Percentiles rank a stretch among this genome's conserved stretches.
Conservation (phyloP, 441 rosid species). For the Daphne laureola region DNA sequence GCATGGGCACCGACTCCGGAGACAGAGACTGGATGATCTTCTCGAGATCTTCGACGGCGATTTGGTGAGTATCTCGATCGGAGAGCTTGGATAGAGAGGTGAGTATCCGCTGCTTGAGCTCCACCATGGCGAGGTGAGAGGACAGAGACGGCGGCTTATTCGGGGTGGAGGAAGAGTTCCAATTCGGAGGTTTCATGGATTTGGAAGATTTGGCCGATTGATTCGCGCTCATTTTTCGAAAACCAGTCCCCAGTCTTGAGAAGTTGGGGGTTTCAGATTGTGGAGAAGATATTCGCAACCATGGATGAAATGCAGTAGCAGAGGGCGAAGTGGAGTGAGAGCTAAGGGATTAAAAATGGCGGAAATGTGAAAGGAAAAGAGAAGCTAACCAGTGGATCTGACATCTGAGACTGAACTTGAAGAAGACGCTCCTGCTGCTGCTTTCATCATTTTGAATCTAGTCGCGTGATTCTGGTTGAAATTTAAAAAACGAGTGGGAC, state of each 20-base stretch:
- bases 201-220: slow-evolving; percentile 42
- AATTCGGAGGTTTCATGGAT: slow-evolving; percentile 28
- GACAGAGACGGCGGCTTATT: slow-evolving; percentile 55
- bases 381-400: too few species aligned
- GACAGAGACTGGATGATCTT: slow-evolving; percentile 52
- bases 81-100: slow-evolving; percentile 80
- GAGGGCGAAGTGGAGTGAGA: slow-evolving; percentile 17
- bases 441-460: too few species aligned
- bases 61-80: slow-evolving; percentile 92
- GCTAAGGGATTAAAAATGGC: slow-evolving; percentile 11
- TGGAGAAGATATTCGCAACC: slow-evolving; percentile 3
- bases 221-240: slow-evolving; percentile 38
- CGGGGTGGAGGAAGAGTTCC: slow-evolving; percentile 25
- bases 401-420: too few species aligned
- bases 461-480: too few species aligned
- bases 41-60: slow-evolving; percentile 92
- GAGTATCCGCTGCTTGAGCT: slow-evolving; percentile 77
- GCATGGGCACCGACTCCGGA: slow-evolving; percentile 73
- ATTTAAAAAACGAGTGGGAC: too few species aligned
- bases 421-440: too few species aligned
- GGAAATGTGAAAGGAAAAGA: not conserved
- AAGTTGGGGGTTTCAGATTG: slow-evolving; percentile 1
- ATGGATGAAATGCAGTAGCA: slow-evolving; percentile 2
- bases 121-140: slow-evolving; percentile 88
- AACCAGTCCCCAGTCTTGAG: not conserved